Base-by-base conservation (phyloP, 345 rosid species). In the Noccaea bulbosa region DNA sequence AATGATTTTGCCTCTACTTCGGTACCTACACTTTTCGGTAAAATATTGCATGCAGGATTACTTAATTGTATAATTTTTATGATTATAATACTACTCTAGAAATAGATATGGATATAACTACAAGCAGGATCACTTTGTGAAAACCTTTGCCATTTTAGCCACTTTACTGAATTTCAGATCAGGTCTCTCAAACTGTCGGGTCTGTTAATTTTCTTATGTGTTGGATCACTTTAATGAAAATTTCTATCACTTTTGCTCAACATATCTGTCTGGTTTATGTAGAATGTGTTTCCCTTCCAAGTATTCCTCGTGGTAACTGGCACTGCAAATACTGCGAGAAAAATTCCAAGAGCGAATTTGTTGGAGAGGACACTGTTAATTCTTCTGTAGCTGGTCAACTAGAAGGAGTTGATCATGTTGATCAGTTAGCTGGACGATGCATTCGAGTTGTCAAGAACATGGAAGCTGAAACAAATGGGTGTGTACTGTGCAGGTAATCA, bases 241-340 rank as follows among this genome's bases (percentile, higher is more conserved):
- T 75, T 63, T 55, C 7, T 5, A 17, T 46, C 44, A 27, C 2
- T 37, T 51, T 45, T 7, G 6, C 74, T 62, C 14, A 75, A 33
- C 24, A 54, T 46, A 34, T 63, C 48, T 63, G 52, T 48, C 67
- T 81, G 74, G 71, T 62, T 59, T 77, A 43, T 67, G 80, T 85
- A 94, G 99, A 88, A 67, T 94, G 99, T 64, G 88, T 85, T 39
- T 83, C 86, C 74, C 83, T 89, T 43, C 69, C 86, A 54, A 83
- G 77, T 73, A 54, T 88, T 69, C 98, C 99, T 38, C 86, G 74
- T 39, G 96, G 98, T 64, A 83, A 82, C 77, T 94, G 99, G 99
- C 85, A 86, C 65, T 94, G 99, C 85, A 81, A 86, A 66, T 88
- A 83, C 81, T 94, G 99, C 74, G 79, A 83, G 82, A 86, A 81